Conservation (phyloP, 75 land plant species). For the Selaginella moellendorffii region DNA sequence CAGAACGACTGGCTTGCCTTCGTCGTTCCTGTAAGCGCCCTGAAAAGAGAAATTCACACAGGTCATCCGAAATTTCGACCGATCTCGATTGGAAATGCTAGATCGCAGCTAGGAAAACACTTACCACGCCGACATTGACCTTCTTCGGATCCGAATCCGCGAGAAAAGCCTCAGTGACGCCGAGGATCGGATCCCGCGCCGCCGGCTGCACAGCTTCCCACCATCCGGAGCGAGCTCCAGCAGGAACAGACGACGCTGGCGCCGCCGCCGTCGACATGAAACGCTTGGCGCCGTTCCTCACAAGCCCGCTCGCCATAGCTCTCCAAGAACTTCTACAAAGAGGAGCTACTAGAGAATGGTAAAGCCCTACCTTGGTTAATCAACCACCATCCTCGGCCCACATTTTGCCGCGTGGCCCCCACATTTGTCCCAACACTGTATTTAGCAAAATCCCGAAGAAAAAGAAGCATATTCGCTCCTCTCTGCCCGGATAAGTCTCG, state of each 20-base stretch:
- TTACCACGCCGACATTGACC: conserved; percentile 80
- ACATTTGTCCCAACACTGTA: too few relatives aligned
- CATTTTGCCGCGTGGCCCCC: background rate
- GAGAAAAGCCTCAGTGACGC: conserved; percentile 76
- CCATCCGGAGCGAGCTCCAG: conserved; percentile 26
- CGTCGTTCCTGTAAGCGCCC: conserved; percentile 87
- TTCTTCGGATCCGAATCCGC: conserved; percentile 62
- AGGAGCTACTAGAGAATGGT: background rate
- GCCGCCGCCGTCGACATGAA: conserved; percentile 20
- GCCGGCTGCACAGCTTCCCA: conserved; percentile 65
- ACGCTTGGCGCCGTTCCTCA: conserved; percentile 2
- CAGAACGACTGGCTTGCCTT: conserved; percentile 83
- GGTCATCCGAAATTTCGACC: background rate
- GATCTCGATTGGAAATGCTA: background rate
- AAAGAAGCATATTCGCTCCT: too few relatives aligned
- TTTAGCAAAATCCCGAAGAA: too few relatives aligned
- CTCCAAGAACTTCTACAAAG: background rate
- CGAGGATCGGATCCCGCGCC: conserved; percentile 78
- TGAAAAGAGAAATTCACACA: conserved; percentile 11
- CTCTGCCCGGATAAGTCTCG: too few relatives aligned
- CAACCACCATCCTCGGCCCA: background rate
- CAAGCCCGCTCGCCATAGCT: background rate
- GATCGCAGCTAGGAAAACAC: conserved; percentile 14
- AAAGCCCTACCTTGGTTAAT: background rate
- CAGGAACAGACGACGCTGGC: background rate